Evolutionary conservation across 2,329 filamentous ascomycete species (phyloP).

Genomic region (Myriosclerotinia scirpicola): DNA sequence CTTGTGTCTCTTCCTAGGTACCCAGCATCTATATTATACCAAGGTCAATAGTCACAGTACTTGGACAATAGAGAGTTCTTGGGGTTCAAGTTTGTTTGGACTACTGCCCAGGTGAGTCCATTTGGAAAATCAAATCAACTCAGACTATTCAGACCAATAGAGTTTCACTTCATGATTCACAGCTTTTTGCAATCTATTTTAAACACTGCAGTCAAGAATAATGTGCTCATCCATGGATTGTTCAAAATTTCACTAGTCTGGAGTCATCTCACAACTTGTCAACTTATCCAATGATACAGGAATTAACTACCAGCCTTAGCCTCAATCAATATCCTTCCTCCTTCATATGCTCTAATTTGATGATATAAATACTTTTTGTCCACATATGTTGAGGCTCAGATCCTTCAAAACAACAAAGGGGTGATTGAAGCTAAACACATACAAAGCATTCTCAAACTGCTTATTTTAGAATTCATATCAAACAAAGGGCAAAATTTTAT

Average conservation of each 20-base stretch:
- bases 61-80: not conserved
- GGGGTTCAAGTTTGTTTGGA: no score
- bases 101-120: not conserved
- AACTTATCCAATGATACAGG: not conserved
- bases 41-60: not conserved
- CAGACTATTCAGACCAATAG: not conserved
- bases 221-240: no score
- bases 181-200: not conserved
- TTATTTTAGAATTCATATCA: slow-evolving; percentile 7
- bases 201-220: not conserved
- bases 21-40: not conserved
- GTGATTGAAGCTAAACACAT: not conserved
- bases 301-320: no score
- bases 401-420: not conserved
- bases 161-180: not conserved
- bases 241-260: not conserved
- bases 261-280: not conserved
- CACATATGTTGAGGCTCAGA: not conserved
- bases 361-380: not conserved
- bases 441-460: slow-evolving; percentile 12
- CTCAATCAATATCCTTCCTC: not conserved
- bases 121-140: not conserved
- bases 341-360: not conserved
- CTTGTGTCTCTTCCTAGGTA: not conserved
- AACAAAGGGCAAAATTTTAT: not conserved